These are phyloP conservation scores for Boletus pseudo-olivaceus DNA, from an alignment of 768 basidiomycete genomes.

Conservation along the genomic window DNA sequence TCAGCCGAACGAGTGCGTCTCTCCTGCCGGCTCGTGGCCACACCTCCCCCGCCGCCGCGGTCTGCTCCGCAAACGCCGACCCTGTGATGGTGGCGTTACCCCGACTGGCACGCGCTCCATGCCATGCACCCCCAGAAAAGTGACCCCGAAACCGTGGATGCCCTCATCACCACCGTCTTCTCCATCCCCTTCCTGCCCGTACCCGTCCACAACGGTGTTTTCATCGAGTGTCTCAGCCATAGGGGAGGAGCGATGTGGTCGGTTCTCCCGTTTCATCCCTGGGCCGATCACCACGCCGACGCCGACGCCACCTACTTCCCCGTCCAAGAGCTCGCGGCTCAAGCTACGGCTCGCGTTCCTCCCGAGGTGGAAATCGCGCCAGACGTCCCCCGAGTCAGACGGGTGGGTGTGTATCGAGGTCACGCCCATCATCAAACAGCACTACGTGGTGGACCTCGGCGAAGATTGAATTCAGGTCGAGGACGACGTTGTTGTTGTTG, in stretches of 20 bases:
- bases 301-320: slow-evolving; percentile 7
- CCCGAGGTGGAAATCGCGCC: slow-evolving; percentile 15
- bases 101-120: not conserved
- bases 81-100: slow-evolving; percentile 3
- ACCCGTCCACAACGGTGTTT: not conserved
- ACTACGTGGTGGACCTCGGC: slow-evolving; percentile 9
- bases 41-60: slow-evolving; percentile 22
- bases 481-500: not conserved
- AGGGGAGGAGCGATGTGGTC: slow-evolving; percentile 2
- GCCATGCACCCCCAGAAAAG: slow-evolving; percentile 15
- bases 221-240: not conserved
- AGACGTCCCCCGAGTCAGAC: slow-evolving; percentile 13
- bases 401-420: slow-evolving; percentile 33
- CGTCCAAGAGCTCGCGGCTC: slow-evolving; percentile 17
- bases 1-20: not conserved
- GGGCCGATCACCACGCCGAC: not conserved
- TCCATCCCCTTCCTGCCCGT: slow-evolving; percentile 5
- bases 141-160: not conserved
- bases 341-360: slow-evolving; percentile 16
- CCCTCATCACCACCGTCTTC: slow-evolving; percentile 7
- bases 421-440: slow-evolving; percentile 22
- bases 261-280: not conserved
- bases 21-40: slow-evolving; percentile 24
- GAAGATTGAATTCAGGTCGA: slow-evolving; percentile 7
- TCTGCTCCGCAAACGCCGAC: slow-evolving; percentile 31